Base-by-base conservation (phyloP, 208 protist species). In the Wallacemonas sp. region DNA sequence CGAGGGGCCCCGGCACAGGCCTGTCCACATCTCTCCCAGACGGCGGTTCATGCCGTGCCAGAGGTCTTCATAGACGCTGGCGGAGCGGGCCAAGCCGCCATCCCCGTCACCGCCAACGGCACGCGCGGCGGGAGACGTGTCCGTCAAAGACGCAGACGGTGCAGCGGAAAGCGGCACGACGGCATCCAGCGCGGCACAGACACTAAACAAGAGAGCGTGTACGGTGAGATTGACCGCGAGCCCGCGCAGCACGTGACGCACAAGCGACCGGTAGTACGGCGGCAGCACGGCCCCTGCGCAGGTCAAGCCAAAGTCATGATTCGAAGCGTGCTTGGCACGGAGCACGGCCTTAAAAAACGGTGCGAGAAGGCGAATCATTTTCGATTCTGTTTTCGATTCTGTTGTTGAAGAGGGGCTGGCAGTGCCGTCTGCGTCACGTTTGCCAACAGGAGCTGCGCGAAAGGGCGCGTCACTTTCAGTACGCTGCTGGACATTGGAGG, bases 221-320 rank as follows among this genome's bases (percentile, higher is more conserved):
- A 59, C 53, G 21, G 42, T 28, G 31, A 45, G 47, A 27, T 68
- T 55, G 28, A 64, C 34, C 26, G 33, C 60, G 44, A 62, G 66
- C 1, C 41, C 58, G 19, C 63, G 68, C 28, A 67, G 15, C 8
- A 72, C 22, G 55, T 44, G 19, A 0, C 38, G 31, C 2, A 63
- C 28, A 9, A 65, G 19, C 1, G 26, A 33, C 39, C 53, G 33
- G 21, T 45, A 47, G 44, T 65, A 80, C n/a, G 66, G 26, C 19
- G 22, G 12, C 19, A 68, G 17, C 6, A 73, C 46, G 34, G 71
- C 62, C 53, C 1, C 28, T 33, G 68, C 59, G 55, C 71, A 74
- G 14, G 66, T n/a, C 21, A 59, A 21, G 14, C 62, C 68, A 60
- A 80, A 80, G 17, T 64, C 74, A 11, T 33, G 27, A 54, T 80